phyloP scores from a whole-genome alignment of 345 rosid species.

The Populus nigra region DNA sequence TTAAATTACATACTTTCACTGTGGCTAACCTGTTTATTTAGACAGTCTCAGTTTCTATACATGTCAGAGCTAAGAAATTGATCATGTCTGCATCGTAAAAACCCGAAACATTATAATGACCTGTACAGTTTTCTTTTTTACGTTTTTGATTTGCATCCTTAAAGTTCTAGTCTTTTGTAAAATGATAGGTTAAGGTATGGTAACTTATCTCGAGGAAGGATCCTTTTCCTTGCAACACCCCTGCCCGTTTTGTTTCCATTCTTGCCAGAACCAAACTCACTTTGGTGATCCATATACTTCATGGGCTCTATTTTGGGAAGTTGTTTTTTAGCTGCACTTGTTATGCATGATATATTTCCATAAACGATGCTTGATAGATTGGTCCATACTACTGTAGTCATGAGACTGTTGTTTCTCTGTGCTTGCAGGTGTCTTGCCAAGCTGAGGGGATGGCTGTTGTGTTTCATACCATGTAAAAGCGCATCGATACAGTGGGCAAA shows the following conservation, averaged over 20 bases:
- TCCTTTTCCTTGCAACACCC: not conserved
- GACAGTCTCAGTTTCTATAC: too few relatives aligned
- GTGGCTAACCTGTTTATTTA: too few relatives aligned
- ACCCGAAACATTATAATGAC: too few relatives aligned
- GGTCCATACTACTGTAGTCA: not conserved
- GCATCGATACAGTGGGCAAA: not conserved
- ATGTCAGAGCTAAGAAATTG: too few relatives aligned
- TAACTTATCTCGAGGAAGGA: too few relatives aligned
- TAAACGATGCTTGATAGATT: not conserved
- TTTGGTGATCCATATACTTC: too few relatives aligned
- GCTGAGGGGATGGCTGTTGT: not conserved
- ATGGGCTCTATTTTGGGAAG: not conserved
- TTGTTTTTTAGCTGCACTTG: not conserved
- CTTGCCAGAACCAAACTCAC: not conserved
- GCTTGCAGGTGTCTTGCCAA: slow-evolving; percentile 1
- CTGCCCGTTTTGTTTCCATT: not conserved
- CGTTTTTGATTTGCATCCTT: too few relatives aligned
- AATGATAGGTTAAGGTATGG: too few relatives aligned
- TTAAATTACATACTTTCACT: too few relatives aligned
- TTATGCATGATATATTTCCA: not conserved
- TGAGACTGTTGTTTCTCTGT: not conserved
- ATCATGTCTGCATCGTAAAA: too few relatives aligned
- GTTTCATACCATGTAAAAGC: not conserved
- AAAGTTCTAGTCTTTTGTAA: too few relatives aligned
- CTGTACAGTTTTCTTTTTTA: too few relatives aligned